Evolutionary conservation across 2,329 filamentous ascomycete genomes (phyloP).

Genomic region (Aschersonia sp.): DNA sequence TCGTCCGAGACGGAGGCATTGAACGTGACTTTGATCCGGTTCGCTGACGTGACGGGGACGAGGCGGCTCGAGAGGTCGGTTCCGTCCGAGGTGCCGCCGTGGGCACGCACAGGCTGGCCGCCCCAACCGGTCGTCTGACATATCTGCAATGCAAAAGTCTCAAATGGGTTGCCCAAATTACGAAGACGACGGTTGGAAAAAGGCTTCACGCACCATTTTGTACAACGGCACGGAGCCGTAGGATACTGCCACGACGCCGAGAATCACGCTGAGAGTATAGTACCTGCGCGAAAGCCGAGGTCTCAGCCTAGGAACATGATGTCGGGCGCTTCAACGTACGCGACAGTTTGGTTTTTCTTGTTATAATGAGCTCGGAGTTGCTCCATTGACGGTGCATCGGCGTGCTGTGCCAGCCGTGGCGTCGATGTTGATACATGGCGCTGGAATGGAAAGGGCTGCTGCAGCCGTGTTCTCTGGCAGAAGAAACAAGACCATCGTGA

Average conservation of each 20-base stretch:
- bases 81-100: conserved; percentile 34
- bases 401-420: conserved; percentile 9
- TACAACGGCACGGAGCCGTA: conserved; percentile 79
- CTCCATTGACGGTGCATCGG: conserved; percentile 34
- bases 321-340: conserved; percentile 12
- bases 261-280: conserved; percentile 62
- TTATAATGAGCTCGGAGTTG: conserved; percentile 49
- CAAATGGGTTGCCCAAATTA: neutral
- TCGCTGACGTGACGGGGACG: conserved; percentile 63
- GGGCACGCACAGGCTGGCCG: conserved; percentile 78
- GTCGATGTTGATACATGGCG: conserved; percentile 18
- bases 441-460: conserved; percentile 9
- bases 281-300: conserved; percentile 28
- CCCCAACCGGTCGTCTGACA: conserved; percentile 83
- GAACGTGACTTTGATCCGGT: conserved; percentile 89
- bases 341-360: conserved; percentile 49
- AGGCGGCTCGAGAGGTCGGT: conserved; percentile 62
- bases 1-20: conserved; percentile 90
- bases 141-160: conserved; percentile 30
- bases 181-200: neutral
- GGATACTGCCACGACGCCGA: conserved; percentile 65
- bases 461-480: conserved; percentile 14
- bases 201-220: conserved; percentile 51
- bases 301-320: too few species aligned
- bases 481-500: conserved; percentile 22